These are phyloP conservation scores for Neofusicoccum ribis DNA, from an alignment of 2,329 filamentous ascomycete species.

Conservation along the genomic window DNA sequence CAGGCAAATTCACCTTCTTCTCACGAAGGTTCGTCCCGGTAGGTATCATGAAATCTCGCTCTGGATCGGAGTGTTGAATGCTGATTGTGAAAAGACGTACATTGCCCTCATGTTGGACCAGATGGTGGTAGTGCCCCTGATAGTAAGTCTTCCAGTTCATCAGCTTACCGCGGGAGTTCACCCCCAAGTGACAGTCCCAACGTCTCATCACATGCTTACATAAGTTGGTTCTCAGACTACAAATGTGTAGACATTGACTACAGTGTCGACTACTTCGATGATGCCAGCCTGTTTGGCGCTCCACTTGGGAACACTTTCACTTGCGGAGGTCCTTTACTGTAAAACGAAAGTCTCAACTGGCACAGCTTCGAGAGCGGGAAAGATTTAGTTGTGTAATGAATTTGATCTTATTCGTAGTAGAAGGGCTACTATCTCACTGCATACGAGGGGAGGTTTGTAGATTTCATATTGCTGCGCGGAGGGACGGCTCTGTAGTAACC, in stretches of 20 bases:
- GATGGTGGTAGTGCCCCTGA: constrained; percentile 23
- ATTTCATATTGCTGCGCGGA: too few species aligned
- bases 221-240: not conserved
- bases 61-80: too few species aligned
- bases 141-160: not conserved
- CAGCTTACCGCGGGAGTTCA: too few species aligned
- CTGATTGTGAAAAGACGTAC: constrained; percentile 15
- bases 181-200: too few species aligned
- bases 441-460: too few species aligned
- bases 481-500: too few species aligned
- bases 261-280: constrained; percentile 29
- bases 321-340: not conserved
- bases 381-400: too few species aligned
- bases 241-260: constrained; percentile 33
- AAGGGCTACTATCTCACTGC: too few species aligned
- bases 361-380: too few species aligned
- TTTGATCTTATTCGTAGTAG: too few species aligned
- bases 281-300: constrained; percentile 3
- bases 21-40: constrained; percentile 29
- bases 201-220: too few species aligned
- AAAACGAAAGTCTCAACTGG: not conserved
- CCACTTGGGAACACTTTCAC: not conserved
- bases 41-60: too few species aligned
- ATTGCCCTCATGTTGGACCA: constrained; percentile 33
- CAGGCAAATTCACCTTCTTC: constrained; percentile 43